Evolutionary conservation across 164 flowering plant genomes (phyloP).

Genomic region (Vitis vinifera): DNA sequence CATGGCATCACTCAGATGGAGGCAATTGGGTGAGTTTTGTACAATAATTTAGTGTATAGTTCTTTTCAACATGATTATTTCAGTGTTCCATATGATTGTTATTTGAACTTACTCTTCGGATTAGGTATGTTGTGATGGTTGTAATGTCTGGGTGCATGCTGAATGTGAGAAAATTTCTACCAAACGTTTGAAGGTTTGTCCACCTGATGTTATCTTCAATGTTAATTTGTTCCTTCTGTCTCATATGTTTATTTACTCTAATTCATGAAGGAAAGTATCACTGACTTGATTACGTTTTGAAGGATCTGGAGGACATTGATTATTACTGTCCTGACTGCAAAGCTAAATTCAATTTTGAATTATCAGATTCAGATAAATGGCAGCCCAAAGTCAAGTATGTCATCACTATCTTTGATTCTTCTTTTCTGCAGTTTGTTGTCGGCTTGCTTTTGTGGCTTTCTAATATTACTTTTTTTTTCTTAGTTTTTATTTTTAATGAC

Average conservation of each 20-base stretch:
- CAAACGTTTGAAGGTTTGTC: conserved; percentile 44
- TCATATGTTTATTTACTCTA: conserved; percentile 4
- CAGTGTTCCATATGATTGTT: neutral
- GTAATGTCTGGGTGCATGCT: conserved; percentile 77
- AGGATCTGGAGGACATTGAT: conserved; percentile 49
- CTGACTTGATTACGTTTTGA: conserved; percentile 17
- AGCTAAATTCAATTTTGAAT: conserved; percentile 18
- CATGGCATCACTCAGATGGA: conserved; percentile 89
- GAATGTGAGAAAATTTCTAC: conserved; percentile 56
- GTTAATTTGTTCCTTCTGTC: conserved; percentile 3
- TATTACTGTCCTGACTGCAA: conserved; percentile 75
- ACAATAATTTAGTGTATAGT: neutral
- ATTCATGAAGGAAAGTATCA: conserved; percentile 3
- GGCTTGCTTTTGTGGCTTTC: neutral
- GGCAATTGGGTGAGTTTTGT: conserved; percentile 80
- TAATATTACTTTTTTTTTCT: neutral
- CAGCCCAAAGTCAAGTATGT: conserved; percentile 45
- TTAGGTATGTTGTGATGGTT: conserved; percentile 70
- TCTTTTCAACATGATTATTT: neutral
- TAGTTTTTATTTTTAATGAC: neutral
- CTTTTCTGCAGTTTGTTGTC: neutral
- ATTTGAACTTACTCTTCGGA: conserved; percentile 1
- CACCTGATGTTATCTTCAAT: neutral
- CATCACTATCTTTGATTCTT: neutral
- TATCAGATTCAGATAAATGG: conserved; percentile 23